Evolutionary conservation across 208 protist genomes (phyloP).

Genomic region (Wallacemonas collosoma): DNA sequence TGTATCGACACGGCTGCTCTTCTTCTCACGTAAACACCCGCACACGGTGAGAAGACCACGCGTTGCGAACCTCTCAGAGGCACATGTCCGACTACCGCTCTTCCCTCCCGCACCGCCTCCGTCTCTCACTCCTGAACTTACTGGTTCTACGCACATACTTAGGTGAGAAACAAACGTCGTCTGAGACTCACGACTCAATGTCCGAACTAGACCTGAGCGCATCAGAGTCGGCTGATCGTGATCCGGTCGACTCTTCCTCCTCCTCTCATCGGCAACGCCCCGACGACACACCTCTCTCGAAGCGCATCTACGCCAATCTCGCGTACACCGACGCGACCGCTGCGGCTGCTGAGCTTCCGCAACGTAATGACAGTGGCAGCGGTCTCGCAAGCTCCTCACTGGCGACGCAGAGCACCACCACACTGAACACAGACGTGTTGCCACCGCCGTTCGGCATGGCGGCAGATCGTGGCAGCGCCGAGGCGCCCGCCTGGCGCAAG

Average conservation of each 20-base stretch:
- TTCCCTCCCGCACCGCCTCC: too few relatives aligned
- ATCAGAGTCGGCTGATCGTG: neutral
- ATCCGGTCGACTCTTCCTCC: neutral
- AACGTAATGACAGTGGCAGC: neutral
- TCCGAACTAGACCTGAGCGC: constrained; percentile 5
- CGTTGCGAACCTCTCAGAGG: too few relatives aligned
- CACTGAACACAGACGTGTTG: neutral
- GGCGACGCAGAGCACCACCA: neutral
- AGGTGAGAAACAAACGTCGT: too few relatives aligned
- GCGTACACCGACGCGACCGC: neutral
- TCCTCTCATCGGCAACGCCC: neutral
- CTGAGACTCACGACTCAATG: neutral
- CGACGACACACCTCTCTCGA: neutral
- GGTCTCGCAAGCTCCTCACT: neutral
- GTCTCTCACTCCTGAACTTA: too few relatives aligned
- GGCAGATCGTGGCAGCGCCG: neutral
- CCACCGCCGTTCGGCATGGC: neutral
- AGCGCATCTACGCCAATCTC: neutral
- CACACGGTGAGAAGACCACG: too few relatives aligned
- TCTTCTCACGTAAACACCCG: too few relatives aligned
- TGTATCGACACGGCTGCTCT: too few relatives aligned
- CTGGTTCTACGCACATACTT: too few relatives aligned
- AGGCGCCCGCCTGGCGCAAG: constrained; percentile 61
- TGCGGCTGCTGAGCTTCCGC: too few relatives aligned
- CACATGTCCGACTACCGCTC: too few relatives aligned